Conservation (phyloP, 441 rosid genomes). For the Mallotus japonicus region DNA sequence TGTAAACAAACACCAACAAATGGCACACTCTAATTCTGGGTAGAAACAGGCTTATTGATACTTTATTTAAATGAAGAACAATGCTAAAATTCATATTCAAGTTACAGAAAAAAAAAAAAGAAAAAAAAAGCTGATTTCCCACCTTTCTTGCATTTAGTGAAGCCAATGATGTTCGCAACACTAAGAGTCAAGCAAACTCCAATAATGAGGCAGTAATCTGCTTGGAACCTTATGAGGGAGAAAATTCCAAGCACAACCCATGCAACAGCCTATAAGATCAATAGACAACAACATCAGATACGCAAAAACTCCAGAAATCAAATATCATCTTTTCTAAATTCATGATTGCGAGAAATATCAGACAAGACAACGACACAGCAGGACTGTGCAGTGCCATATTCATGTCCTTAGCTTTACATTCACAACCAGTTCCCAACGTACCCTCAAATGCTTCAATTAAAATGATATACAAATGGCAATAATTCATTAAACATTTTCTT, state of each 20-base stretch:
- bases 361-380: neutral
- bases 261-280: constrained; percentile 57
- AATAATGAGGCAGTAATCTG: constrained; percentile 92
- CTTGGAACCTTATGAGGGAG: constrained; percentile 89
- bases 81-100: neutral
- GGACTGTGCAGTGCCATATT: neutral
- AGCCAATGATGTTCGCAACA: constrained; percentile 90
- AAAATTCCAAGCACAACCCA: constrained; percentile 90
- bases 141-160: constrained; percentile 98
- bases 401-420: neutral
- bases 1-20: neutral
- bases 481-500: neutral
- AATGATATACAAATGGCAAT: neutral
- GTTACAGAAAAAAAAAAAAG: neutral
- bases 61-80: neutral
- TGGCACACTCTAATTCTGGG: neutral
- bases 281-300: constrained; percentile 8
- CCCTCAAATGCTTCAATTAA: neutral
- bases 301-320: neutral
- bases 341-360: constrained; percentile 6
- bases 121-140: constrained; percentile 20
- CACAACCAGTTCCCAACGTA: neutral
- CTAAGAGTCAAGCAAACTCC: constrained; percentile 94
- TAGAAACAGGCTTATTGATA: too few relatives aligned
- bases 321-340: neutral